Conservation (phyloP, 306 rosid species). For the Vachellia collinsii region DNA sequence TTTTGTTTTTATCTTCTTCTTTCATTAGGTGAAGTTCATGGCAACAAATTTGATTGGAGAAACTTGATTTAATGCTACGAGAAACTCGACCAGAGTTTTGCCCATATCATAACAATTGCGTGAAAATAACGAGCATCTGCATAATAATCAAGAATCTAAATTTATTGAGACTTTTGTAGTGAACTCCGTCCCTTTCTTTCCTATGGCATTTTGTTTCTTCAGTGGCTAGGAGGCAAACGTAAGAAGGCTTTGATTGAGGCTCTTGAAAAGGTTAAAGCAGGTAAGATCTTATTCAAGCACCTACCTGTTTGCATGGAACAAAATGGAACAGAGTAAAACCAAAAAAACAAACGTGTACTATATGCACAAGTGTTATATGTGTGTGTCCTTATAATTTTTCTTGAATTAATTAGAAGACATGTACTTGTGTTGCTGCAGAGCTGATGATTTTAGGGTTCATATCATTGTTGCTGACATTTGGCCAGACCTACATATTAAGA, state of each 20-base stretch:
- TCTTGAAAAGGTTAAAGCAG: constrained; percentile 87
- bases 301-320: background rate
- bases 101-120: background rate
- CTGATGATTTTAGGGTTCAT: constrained; percentile 95
- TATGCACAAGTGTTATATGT: no score
- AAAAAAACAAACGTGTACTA: no score
- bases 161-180: constrained; percentile 9
- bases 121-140: background rate
- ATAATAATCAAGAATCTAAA: background rate
- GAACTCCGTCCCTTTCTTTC: background rate
- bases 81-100: no score
- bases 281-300: constrained; percentile 42
- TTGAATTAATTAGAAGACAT: no score
- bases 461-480: constrained; percentile 83
- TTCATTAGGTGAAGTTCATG: background rate
- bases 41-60: no score
- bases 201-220: background rate
- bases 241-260: constrained; percentile 85
- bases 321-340: no score
- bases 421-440: constrained; percentile 59
- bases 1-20: background rate
- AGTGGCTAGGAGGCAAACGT: constrained; percentile 46
- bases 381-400: no score
- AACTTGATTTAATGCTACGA: no score
- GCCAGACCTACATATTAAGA: constrained; percentile 74